Evolutionary conservation across 768 basidiomycete species (phyloP), one percentile per base, ranked within the genome.

Genomic region (Asterophora parasitica): DNA sequence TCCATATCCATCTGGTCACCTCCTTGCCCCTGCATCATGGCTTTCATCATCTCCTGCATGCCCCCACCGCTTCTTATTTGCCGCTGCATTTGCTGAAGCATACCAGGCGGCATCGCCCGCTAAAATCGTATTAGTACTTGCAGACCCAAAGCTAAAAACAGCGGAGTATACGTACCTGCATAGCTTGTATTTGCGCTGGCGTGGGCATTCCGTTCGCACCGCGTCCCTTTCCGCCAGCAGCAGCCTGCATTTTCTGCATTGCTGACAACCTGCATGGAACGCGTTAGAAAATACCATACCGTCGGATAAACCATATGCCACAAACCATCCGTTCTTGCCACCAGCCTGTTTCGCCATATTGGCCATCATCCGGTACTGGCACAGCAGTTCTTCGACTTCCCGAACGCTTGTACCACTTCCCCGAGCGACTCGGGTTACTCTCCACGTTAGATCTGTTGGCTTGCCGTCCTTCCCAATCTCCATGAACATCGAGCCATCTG

Each of bases 291-390:
- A 30, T 7, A 48, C 12, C 23, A 28, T n/a, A 34, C 17, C 9
- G 50, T n/a, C 15, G 39, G 37, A 16, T 8, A 26, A 40, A 28
- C 26, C n/a, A n/a, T n/a, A 38, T 49, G 23, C 20, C 16, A 67
- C 83, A 50, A 49, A 85, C 88, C 92, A 92, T 58, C 93, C 94
- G 53, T 94, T 92, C 78, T 96, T 96, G 34, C 93, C 94, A 41
- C 96, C 96, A 5, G 92, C 94, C 62, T 92, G 88, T 73, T 93
- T 96, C 28, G 95, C 96, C 88, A 99, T 94, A 61, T 91, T 94
- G 45, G 92, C 85, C 91, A 99, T 96, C 89, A 97, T 94, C 38
- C 91, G 82, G 59, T 97, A 96, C 68, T 99, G 96, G 58, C 91
- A 92, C 38, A 99, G 70, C 48, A 97, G 65, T 61, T 99, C 95